These are phyloP conservation scores for Mortierella sp. DNA, from an alignment of 371 early-diverging fungal species.

Conservation along the genomic window DNA sequence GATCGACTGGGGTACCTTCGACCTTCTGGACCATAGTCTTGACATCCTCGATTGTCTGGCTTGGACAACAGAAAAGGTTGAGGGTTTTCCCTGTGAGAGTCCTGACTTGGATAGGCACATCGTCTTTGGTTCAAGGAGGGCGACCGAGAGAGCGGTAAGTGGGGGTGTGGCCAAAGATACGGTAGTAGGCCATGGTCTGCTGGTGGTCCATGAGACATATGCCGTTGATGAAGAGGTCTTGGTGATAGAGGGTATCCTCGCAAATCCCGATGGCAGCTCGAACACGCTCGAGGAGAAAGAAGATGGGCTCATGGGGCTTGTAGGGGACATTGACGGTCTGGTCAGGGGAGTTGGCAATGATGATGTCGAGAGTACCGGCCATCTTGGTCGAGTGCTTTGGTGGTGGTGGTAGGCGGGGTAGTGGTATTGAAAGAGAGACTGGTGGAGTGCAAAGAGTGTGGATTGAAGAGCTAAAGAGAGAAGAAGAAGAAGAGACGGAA, in stretches of 20 bases:
- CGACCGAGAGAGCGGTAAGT: constrained; percentile 17
- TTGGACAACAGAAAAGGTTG: constrained; percentile 70
- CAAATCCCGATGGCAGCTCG: neutral
- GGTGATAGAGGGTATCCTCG: neutral
- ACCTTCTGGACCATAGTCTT: constrained; percentile 76
- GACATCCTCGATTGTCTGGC: constrained; percentile 73
- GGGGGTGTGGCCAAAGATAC: constrained; percentile 17
- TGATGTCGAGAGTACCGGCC: neutral
- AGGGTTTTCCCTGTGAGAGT: neutral
- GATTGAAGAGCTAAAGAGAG: no score
- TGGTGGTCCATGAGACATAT: constrained; percentile 8
- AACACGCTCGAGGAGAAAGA: constrained; percentile 15
- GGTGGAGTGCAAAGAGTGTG: no score
- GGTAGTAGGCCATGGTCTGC: constrained; percentile 13
- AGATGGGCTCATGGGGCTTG: constrained; percentile 19
- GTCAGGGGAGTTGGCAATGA: constrained; percentile 11
- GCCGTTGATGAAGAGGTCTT: constrained; percentile 17
- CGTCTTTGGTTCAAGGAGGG: no score
- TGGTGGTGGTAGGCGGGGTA: no score
- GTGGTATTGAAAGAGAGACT: no score
- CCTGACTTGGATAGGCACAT: neutral
- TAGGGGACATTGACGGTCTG: constrained; percentile 19
- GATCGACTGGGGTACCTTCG: neutral
- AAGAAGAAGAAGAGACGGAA: no score
- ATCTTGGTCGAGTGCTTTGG: no score